These are phyloP conservation scores for Metschnikowia picachoensis DNA, from an alignment of 805 yeast species.

Conservation along the genomic window DNA sequence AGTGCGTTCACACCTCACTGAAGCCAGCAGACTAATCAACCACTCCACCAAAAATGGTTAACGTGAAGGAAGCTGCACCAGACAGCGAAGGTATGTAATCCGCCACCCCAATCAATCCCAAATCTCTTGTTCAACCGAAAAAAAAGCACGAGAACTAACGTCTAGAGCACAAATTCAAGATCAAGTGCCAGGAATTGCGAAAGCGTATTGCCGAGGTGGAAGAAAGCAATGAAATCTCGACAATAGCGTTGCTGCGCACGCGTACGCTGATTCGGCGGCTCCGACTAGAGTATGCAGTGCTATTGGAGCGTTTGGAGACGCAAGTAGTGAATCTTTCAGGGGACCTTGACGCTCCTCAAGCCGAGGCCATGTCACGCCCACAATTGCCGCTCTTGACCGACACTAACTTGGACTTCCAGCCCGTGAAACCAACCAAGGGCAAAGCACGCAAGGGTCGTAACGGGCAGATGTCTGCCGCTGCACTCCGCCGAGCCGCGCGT, in stretches of 20 bases:
- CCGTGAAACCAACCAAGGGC: slow-evolving; percentile 13
- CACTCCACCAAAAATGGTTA: slow-evolving; percentile 12
- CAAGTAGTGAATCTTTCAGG: slow-evolving; percentile 36
- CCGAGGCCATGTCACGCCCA: slow-evolving; percentile 37
- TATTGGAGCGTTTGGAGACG: slow-evolving; percentile 70
- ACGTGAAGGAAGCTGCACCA: slow-evolving; percentile 24
- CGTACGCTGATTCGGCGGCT: slow-evolving; percentile 71
- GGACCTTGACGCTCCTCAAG: slow-evolving; percentile 19
- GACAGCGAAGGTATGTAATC: slow-evolving; percentile 39
- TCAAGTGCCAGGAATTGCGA: slow-evolving; percentile 70
- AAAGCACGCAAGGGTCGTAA: slow-evolving; percentile 15
- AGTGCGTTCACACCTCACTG: too few species aligned
- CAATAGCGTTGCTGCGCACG: slow-evolving; percentile 74
- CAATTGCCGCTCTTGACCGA: slow-evolving; percentile 37
- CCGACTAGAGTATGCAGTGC: slow-evolving; percentile 75
- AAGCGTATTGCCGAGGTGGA: slow-evolving; percentile 68
- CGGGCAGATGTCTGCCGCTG: slow-evolving; percentile 6
- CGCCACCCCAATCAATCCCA: neutral
- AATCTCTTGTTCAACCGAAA: neutral
- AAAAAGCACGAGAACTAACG: slow-evolving; percentile 1
- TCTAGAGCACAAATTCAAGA: slow-evolving; percentile 43
- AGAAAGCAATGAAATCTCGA: slow-evolving; percentile 69
- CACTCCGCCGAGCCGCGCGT: slow-evolving; percentile 42
- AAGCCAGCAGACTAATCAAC: neutral
- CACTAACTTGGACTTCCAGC: slow-evolving; percentile 23